Evolutionary conservation across 192 early-diverging fungal species (phyloP), one percentile per base, ranked within the genome.

Genomic region (Ambispora gerdemannii): DNA sequence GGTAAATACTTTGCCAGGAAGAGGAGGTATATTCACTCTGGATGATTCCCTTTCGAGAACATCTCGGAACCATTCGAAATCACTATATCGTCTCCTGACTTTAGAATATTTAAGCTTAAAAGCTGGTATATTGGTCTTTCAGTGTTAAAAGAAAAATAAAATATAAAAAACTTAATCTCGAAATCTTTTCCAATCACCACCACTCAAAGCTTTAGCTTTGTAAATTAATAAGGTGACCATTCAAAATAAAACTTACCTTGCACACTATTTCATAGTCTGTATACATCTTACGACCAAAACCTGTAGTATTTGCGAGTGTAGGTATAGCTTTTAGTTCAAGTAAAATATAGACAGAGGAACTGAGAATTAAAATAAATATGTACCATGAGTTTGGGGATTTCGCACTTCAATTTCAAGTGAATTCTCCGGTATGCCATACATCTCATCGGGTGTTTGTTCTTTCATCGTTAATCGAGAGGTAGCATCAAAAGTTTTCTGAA

Each of bases 11-110:
- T 99, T 99, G 50, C 95, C 95, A 8, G 97, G 97, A 50, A 99
- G 83, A 20, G 90, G 83, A 50, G 97, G 97, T 64, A 99, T 95
- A 74, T 94, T 98, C 61, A 99, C 97, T 72, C 93, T 82, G 61
- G 90, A 84, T 19, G 86, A 88, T 79, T 99, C 95, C 25, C 93
- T 81, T 77, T 96, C 94, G 60, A 99, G 81, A 62, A 90, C 90
- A 78, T 99, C 94, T 51, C 91, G 82, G 81, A 97, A 93, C 97
- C 97, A 99, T 81, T 98, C 97, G 80, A 99, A 99, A 70, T 99
- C 97, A 75, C 90, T 92, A 81, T 97, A 99, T 30, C 97, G 85
- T 73, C 97, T 82, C 27, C 95, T 88, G 35, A 97, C 95, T 32
- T 79, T 74, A 2, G 93, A 95, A 43, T 82, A 68, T 55, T 89